Evolutionary conservation across 306 rosid species (phyloP), one percentile per base, ranked within the genome.

Genomic region (Luffa acutangula): DNA sequence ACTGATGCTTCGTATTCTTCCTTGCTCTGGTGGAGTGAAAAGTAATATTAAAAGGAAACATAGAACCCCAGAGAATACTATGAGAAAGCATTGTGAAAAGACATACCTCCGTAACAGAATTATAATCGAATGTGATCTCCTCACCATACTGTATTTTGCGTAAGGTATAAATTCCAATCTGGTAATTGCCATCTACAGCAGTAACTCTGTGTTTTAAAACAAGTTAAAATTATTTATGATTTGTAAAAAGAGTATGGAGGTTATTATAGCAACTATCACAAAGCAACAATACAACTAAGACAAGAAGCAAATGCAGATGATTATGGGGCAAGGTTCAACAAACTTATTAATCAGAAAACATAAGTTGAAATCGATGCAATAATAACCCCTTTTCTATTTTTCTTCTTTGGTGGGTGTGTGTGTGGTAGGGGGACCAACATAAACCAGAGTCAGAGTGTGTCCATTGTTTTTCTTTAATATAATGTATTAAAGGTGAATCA

Each of bases 1-100:
- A 96, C 99, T 0, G 99, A 96, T 17, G 97, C 99, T 87, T 93
- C 98, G 73, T 96, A 96, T 85, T 96, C 99, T 81, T 96, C 99
- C 91, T 96, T 96, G 84, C 99, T 96, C 99, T 96, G 86, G 41
- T 80, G 69, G 33, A 80, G 60, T 49, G 5, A 66, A 49, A 33
- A 54, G 46, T 36, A 78, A 33, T 34, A 36, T 78, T 9, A 78
- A 17, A 17, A 69, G 63, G 14, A 25, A 37, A 63, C 8, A 41
- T 31, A 51, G 7, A 45, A 14, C 18, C 59, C 14, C 4, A 37
- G 37, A 66, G 21, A 67, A 7, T 17, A 6, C 4, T 1, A 53
- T 70, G n/a, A 80, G 81, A 63, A 21, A 48, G 56, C 65, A 37
- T 69, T 72, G 76, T 37, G 78, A 88, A 60, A 75, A 82, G 42